Evolutionary conservation across 2,329 filamentous ascomycete genomes (phyloP).

Genomic region (Exophiala spinifera): DNA sequence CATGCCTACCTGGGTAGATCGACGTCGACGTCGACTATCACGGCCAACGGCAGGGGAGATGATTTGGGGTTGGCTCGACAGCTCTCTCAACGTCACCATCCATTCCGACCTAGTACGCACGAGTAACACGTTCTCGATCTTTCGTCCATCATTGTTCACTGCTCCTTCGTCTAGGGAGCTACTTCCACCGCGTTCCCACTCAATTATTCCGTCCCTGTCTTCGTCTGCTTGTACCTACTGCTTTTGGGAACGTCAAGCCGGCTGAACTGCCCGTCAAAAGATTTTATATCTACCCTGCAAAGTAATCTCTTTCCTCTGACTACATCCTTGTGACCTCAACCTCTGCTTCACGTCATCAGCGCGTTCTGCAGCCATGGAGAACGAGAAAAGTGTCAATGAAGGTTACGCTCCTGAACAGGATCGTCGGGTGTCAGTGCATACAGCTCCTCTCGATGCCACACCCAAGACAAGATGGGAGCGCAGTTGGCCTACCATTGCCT

Average conservation of each 20-base stretch:
- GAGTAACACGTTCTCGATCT: too few relatives aligned
- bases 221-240: constrained; percentile 13
- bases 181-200: background rate
- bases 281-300: background rate
- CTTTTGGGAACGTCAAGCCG: constrained; percentile 6
- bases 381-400: constrained; percentile 16
- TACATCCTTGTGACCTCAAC: background rate
- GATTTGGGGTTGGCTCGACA: background rate
- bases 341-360: background rate
- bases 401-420: constrained; percentile 6
- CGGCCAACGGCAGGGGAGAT: background rate
- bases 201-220: background rate
- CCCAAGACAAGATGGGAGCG: constrained; percentile 50
- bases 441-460: constrained; percentile 18
- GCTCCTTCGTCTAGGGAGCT: background rate
- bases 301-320: background rate
- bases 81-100: background rate
- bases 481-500: constrained; percentile 75
- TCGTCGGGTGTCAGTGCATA: constrained; percentile 15
- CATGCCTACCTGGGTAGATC: background rate
- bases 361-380: constrained; percentile 4
- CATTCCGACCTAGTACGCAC: too few relatives aligned
- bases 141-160: too few relatives aligned
- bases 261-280: background rate
- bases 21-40: background rate